Base-by-base conservation (phyloP, 192 early-diverging fungal genomes). In the Backusella tuberculispora region DNA sequence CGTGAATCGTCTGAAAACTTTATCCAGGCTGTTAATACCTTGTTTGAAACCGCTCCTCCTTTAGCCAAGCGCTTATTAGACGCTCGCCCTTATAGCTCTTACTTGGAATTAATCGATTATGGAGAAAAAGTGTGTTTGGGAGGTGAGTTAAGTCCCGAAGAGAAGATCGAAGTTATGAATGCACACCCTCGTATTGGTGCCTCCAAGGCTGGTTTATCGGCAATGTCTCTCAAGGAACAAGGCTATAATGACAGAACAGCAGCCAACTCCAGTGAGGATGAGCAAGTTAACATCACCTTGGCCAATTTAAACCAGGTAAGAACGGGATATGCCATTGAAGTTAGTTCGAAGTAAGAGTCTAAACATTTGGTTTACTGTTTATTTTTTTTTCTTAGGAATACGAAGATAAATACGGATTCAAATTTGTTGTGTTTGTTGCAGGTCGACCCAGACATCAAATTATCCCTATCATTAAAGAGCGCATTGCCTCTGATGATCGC, bases 101-200 rank as follows among this genome's bases (percentile, higher is more conserved):
- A 94, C 80, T 77, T 76, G 10, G 68, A 82, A 63, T 85, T 97
- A 7, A 88, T 97, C 72, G 88, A 92, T 67, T 76, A 78, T 44
- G 74, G 80, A n/a, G 82, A 87, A 68, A 60, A 66, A 10, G 48
- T 83, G 2, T 81, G 80, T 46, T 84, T 86, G 69, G 83, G 86
- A 43, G 73, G 82, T 46, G 77, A 87, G 34, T 81, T 94, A 48
- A 87, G 83, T 43, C 69, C 85, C 0, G 78, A 85, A 42, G 92
- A 95, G 79, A 88, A 93, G 75, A 79, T 95, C 37, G 88, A 88
- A 19, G 87, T 97, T 12, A 89, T 97, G 75, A 96, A 96, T 79
- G 95, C 95, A 3, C 96, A 97, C 76, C 94, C 96, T 26, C 88
- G 94, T 24, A 94, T 97, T 74, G 96, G 96, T 71, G 92, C 90